Conservation (phyloP, 1,284 basidiomycete species). For the Xerocomus amazonicus region DNA sequence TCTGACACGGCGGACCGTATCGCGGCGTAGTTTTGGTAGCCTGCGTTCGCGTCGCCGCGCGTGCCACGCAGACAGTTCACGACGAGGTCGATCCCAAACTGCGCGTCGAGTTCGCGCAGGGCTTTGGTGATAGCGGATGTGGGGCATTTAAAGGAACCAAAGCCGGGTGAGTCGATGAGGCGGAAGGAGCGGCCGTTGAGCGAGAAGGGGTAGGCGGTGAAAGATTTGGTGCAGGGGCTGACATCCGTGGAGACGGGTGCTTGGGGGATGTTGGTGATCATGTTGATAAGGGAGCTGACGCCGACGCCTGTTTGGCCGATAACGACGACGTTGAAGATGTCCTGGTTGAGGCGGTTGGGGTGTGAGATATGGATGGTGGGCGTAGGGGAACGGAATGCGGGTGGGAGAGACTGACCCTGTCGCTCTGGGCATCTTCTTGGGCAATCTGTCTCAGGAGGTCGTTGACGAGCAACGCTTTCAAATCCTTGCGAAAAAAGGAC, state of each 20-base stretch:
- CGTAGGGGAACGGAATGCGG: background rate
- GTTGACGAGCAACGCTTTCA: conserved; percentile 22
- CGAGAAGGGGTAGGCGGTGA: conserved; percentile 26
- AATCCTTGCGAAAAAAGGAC: conserved; percentile 28
- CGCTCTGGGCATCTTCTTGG: conserved; percentile 18
- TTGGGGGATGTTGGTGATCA: conserved; percentile 14
- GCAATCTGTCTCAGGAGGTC: conserved; percentile 25
- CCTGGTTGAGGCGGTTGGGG: conserved; percentile 12
- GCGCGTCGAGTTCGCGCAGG: conserved; percentile 28
- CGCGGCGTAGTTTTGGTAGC: conserved; percentile 27
- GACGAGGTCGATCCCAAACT: conserved; percentile 28
- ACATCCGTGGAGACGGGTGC: conserved; percentile 30
- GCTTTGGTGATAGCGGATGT: conserved; percentile 25
- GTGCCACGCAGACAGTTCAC: conserved; percentile 29
- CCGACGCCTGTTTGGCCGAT: conserved; percentile 32
- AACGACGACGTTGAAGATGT: conserved; percentile 30
- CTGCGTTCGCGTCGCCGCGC: conserved; percentile 29
- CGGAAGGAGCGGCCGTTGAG: conserved; percentile 29
- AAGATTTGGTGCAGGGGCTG: conserved; percentile 27
- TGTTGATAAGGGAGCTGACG: conserved; percentile 27
- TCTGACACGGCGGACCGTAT: conserved; percentile 31
- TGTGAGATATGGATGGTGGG: background rate
- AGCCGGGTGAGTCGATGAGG: conserved; percentile 31
- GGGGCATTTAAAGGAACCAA: conserved; percentile 30
- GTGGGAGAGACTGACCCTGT: conserved; percentile 19